Evolutionary conservation across 345 rosid species (phyloP).

Genomic region (Euphorbia pulcherrima): DNA sequence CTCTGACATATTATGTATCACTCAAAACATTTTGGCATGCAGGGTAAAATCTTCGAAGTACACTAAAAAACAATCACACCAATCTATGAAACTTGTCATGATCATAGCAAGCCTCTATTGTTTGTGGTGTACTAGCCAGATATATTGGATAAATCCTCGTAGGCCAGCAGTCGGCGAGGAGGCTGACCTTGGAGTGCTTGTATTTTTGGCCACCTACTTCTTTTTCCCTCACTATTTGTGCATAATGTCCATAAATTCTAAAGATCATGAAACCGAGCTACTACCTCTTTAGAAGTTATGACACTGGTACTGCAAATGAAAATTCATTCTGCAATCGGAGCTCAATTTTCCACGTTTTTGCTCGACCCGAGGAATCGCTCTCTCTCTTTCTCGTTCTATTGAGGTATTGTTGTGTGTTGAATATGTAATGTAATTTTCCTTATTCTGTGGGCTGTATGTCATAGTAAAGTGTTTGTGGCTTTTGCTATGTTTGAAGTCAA

Average conservation of each 20-base stretch:
- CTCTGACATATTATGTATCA: background rate
- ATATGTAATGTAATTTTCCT: background rate
- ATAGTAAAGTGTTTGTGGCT: background rate
- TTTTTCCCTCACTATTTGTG: slow-evolving; percentile 53
- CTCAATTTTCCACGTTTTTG: background rate
- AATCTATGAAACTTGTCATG: slow-evolving; percentile 37
- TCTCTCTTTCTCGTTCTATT: background rate
- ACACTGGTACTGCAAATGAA: background rate
- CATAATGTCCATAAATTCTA: slow-evolving; percentile 41
- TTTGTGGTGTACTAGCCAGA: slow-evolving; percentile 63
- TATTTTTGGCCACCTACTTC: slow-evolving; percentile 46
- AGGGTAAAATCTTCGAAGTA: slow-evolving; percentile 36
- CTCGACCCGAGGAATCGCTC: no score
- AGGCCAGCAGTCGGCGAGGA: slow-evolving; percentile 69
- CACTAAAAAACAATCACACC: slow-evolving; percentile 27
- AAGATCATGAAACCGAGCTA: slow-evolving; percentile 22
- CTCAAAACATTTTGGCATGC: slow-evolving; percentile 15
- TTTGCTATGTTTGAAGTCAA: background rate
- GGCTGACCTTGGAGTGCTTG: slow-evolving; percentile 65
- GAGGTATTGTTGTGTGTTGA: background rate
- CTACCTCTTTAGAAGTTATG: slow-evolving; percentile 31
- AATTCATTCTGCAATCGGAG: background rate
- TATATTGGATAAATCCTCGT: slow-evolving; percentile 52
- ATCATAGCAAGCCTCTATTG: slow-evolving; percentile 43
- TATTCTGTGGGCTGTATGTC: background rate